phyloP scores from a whole-genome alignment of 2,329 filamentous ascomycete genomes.

The Neonectria sp. region DNA sequence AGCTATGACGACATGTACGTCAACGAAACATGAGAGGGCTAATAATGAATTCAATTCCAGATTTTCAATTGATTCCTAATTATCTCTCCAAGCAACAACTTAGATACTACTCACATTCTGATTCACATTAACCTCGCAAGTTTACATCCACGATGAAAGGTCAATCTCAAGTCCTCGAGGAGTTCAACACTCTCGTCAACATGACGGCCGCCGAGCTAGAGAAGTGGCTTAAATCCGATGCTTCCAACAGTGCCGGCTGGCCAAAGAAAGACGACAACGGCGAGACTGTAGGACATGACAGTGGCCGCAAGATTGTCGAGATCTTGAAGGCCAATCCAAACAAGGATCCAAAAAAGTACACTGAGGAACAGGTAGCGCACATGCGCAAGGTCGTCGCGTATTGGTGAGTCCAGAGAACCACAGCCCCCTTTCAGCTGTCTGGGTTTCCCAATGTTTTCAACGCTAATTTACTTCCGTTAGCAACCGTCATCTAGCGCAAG shows the following conservation, averaged over 20 bases:
- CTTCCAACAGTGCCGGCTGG: conserved; percentile 73
- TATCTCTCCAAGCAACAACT: background rate
- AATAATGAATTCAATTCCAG: background rate
- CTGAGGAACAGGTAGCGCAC: conserved; percentile 68
- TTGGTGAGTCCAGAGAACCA: conserved; percentile 55
- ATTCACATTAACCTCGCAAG: background rate
- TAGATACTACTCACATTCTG: background rate
- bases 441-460: background rate
- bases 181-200: conserved; percentile 78
- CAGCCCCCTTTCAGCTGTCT: background rate
- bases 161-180: conserved; percentile 57
- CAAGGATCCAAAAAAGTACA: conserved; percentile 70
- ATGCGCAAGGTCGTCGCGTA: conserved; percentile 77
- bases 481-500: conserved; percentile 77
- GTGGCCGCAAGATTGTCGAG: conserved; percentile 74
- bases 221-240: conserved; percentile 72
- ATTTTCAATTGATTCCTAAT: background rate
- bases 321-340: conserved; percentile 75
- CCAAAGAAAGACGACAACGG: conserved; percentile 69
- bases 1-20: background rate
- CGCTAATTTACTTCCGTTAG: conserved; percentile 37
- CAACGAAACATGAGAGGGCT: background rate
- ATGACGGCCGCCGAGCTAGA: conserved; percentile 74
- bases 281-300: conserved; percentile 76
- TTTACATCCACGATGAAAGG: conserved; percentile 40